Conservation (phyloP, 208 protist species). For the Crithidia sp. region DNA sequence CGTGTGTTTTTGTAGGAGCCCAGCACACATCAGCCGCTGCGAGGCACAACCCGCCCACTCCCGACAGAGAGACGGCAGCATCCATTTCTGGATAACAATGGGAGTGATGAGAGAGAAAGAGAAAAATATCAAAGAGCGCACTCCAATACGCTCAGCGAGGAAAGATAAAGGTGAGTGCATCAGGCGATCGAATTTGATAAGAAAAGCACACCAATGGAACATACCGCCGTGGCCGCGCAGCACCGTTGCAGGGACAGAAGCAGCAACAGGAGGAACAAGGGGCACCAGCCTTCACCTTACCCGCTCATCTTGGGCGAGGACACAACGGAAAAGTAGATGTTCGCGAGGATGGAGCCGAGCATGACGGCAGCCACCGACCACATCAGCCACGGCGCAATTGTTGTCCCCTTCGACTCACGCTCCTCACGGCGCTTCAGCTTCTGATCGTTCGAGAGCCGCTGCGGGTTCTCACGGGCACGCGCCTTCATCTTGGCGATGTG, state of each 20-base stretch:
- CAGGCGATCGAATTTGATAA: too few relatives aligned
- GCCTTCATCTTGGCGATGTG: constrained; percentile 62
- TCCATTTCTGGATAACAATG: too few relatives aligned
- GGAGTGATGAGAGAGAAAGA: too few relatives aligned
- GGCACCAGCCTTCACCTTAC: constrained; percentile 2
- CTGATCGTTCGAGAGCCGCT: constrained; percentile 67
- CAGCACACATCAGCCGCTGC: constrained; percentile 5
- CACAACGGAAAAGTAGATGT: constrained; percentile 75
- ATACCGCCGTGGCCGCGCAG: too few relatives aligned
- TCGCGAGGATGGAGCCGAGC: constrained; percentile 68
- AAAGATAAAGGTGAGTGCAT: too few relatives aligned
- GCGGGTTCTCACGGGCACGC: constrained; percentile 46
- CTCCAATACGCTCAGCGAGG: too few relatives aligned
- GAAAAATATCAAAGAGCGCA: too few relatives aligned
- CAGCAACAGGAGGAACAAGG: too few relatives aligned
- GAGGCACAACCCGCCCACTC: too few relatives aligned
- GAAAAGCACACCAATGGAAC: too few relatives aligned
- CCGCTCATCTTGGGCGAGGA: constrained; percentile 68
- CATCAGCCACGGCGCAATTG: constrained; percentile 56
- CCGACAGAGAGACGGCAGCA: background rate
- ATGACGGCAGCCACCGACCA: constrained; percentile 72
- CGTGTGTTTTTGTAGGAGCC: constrained; percentile 23
- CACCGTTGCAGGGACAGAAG: too few relatives aligned
- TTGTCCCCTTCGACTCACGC: constrained; percentile 50
- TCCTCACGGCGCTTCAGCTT: constrained; percentile 52